Evolutionary conservation across 139 green algal species (phyloP).

Genomic region (Haematococcus lacustris): DNA sequence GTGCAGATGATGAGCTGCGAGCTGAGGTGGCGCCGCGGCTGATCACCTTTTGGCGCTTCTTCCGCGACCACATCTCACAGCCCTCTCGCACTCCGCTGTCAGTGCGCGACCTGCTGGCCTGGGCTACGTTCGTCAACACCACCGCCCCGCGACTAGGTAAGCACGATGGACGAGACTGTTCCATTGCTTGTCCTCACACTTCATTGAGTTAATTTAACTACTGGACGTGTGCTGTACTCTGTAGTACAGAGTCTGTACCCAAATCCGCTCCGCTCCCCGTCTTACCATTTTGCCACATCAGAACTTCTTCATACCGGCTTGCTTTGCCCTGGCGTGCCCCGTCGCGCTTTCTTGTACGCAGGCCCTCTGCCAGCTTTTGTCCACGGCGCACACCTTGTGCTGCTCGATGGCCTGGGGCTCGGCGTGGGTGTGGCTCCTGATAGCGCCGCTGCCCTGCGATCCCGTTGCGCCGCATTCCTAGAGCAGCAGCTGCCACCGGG

Average conservation of each 20-base stretch:
- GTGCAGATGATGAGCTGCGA: too few species aligned
- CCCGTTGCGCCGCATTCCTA: slow-evolving; percentile 46
- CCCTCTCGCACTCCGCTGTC: slow-evolving; percentile 54
- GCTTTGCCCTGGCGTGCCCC: too few species aligned
- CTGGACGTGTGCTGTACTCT: too few species aligned
- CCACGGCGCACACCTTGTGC: slow-evolving; percentile 83
- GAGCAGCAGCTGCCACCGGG: slow-evolving; percentile 46
- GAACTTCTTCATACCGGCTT: too few species aligned
- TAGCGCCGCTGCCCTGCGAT: slow-evolving; percentile 33
- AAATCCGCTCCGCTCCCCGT: too few species aligned
- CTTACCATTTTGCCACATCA: too few species aligned
- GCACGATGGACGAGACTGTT: too few species aligned
- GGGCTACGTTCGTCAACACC: slow-evolving; percentile 77
- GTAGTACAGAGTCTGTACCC: too few species aligned
- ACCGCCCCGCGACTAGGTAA: slow-evolving; percentile 39
- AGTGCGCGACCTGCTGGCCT: slow-evolving; percentile 88
- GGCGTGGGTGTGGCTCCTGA: slow-evolving; percentile 56
- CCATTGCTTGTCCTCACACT: too few species aligned
- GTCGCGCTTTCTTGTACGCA: too few species aligned
- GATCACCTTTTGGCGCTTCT: slow-evolving; percentile 80
- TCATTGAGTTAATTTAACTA: too few species aligned
- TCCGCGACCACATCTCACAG: slow-evolving; percentile 30
- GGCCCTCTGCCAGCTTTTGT: slow-evolving; percentile 54
- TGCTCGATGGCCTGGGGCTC: slow-evolving; percentile 91
- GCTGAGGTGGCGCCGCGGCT: slow-evolving; percentile 35